Evolutionary conservation across 2,329 filamentous ascomycete species (phyloP).

Genomic region (Fusarium sp.): DNA sequence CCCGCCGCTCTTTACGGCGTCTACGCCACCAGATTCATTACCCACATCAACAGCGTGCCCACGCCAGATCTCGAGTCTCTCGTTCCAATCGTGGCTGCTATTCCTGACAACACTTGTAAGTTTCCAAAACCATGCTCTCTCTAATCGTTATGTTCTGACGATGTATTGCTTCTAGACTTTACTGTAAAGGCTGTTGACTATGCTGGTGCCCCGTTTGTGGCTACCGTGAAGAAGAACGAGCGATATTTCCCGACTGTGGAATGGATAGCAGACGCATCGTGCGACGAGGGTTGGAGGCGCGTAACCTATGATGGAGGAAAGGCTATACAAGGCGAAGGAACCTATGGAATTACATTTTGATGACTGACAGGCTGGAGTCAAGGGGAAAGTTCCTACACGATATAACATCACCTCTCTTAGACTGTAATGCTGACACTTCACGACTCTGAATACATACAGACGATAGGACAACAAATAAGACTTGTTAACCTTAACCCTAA

Average conservation of each 20-base stretch:
- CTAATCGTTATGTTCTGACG: constrained; percentile 14
- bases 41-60: constrained; percentile 88
- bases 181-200: constrained; percentile 98
- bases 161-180: constrained; percentile 72
- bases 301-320: constrained; percentile 71
- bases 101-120: constrained; percentile 92
- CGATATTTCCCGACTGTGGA: constrained; percentile 86
- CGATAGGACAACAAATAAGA: too few relatives aligned
- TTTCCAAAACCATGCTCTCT: constrained; percentile 16
- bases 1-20: constrained; percentile 90
- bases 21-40: constrained; percentile 96
- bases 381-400: not conserved
- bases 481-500: too few relatives aligned
- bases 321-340: constrained; percentile 65
- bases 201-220: constrained; percentile 96
- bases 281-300: constrained; percentile 71
- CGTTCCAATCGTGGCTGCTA: constrained; percentile 83
- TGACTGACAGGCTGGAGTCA: not conserved
- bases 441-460: too few relatives aligned
- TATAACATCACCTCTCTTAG: not conserved
- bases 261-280: constrained; percentile 72
- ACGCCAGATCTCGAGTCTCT: constrained; percentile 88
- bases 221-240: constrained; percentile 99
- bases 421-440: too few relatives aligned
- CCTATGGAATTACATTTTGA: constrained; percentile 56